Evolutionary conservation across 306 rosid species (phyloP).

Genomic region (Citrullus colocynthis): DNA sequence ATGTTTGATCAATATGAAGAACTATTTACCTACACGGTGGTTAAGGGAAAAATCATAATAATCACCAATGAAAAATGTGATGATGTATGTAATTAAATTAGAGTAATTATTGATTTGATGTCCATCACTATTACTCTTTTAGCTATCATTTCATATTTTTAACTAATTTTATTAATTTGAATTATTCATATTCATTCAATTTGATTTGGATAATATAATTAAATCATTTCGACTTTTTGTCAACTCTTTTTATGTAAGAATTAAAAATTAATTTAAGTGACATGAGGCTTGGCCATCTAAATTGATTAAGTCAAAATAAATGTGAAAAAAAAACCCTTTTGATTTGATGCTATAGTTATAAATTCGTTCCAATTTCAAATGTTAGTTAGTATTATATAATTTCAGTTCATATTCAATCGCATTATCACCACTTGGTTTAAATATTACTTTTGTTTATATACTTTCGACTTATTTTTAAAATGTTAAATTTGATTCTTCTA

Average conservation of each 20-base stretch:
- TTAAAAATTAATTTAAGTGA: background rate
- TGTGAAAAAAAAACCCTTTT: background rate
- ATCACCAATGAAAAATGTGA: background rate
- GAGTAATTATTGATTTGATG: background rate
- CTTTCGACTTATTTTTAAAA: no score
- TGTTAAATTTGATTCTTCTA: no score
- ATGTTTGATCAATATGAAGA: no score
- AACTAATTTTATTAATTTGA: background rate
- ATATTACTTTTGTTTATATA: no score
- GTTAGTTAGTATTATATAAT: background rate
- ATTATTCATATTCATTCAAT: background rate
- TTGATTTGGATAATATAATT: background rate
- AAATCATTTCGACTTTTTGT: background rate
- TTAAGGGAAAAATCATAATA: no score
- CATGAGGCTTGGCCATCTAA: background rate
- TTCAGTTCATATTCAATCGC: background rate
- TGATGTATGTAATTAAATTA: background rate
- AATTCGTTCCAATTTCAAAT: background rate
- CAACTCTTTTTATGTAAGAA: background rate
- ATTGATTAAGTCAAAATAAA: background rate
- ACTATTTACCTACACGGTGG: no score
- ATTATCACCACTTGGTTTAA: no score
- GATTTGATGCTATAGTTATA: background rate
- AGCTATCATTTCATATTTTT: no score
- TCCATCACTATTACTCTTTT: background rate